Base-by-base conservation (phyloP, 345 rosid genomes). In the Triadica sebifera region DNA sequence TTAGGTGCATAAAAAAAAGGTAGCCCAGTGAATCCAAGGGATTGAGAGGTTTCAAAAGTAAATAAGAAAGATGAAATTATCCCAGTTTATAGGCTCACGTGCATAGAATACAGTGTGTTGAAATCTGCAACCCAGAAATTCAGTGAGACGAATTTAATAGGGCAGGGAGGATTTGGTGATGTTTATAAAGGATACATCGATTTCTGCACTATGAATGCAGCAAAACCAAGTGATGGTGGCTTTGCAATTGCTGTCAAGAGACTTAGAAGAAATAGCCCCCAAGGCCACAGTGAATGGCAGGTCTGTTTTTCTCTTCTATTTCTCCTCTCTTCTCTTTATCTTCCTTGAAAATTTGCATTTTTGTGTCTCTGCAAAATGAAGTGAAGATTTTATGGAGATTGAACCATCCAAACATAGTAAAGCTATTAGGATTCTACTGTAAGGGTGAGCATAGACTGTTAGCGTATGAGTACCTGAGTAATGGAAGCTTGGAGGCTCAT, bases 51-150 rank as follows among this genome's bases (percentile, higher is more conserved):
- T 64, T 52, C 41, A 7, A 20, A 38, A n/a, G n/a, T n/a, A 56
- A 38, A 74, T 49, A 74, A 57, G 65, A 22, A 70, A 39, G 61
- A 50, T 10, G 73, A 70, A 68, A 43, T 46, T 24, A 52, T 67
- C 39, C 71, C 22, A 61, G 72, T 71, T 8, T 17, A 73, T 61
- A 82, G 57, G 71, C 65, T 71, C 67, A 67, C 80, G 12, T 11
- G 79, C 72, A 80, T 82, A 71, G 3, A 20, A 75, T 80, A 76
- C 41, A 41, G 24, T 34, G 71, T 72, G 16, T 20, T 79, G 39
- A 74, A 64, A 64, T 71, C 64, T 41, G 52, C 73, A 22, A 56
- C 73, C 34, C 73, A 41, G 20, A 56, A 56, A n/a, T 56, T 70
- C 64, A 70, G 64, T 55, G 73, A 41, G 11, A 70, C 39, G 37